A percentile compares a stretch with the other conserved stretches of the same genome.
Conservation (phyloP, 176 grass and related monocot species). For the Hordeum marinum region DNA sequence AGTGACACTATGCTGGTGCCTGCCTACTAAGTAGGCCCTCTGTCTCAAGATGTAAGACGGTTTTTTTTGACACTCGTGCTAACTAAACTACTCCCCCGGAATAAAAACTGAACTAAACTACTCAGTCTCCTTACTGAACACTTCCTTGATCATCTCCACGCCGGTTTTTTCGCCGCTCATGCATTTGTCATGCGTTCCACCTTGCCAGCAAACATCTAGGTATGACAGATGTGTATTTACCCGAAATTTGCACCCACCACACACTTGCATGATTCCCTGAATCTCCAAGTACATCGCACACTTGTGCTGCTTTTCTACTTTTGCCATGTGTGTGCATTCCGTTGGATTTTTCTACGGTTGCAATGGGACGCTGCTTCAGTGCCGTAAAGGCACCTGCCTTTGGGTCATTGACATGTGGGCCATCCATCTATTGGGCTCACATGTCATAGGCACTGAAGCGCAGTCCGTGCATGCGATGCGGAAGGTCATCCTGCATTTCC, state of each 20-base stretch:
- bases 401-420: too few relatives aligned
- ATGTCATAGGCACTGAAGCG: too few relatives aligned
- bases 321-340: not conserved
- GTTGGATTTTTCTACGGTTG: not conserved
- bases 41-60: too few relatives aligned
- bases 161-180: not conserved
- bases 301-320: not conserved
- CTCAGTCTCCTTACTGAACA: not conserved
- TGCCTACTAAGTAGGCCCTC: not conserved
- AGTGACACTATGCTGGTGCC: not conserved
- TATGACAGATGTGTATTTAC: not conserved
- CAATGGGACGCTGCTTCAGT: not conserved
- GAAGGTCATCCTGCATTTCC: not conserved
- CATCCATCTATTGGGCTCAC: too few relatives aligned
- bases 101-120: not conserved
- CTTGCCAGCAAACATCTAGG: not conserved
- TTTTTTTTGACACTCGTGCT: too few relatives aligned
- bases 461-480: slow-evolving; percentile 24
- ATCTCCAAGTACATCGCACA: not conserved
- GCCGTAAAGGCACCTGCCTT: too few relatives aligned
- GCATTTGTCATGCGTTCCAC: not conserved
- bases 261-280: not conserved
- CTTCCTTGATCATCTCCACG: not conserved
- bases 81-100: not conserved
- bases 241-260: not conserved